phyloP scores from a whole-genome alignment of 495 filamentous ascomycete species.

The Trichoderma erinaceum region DNA sequence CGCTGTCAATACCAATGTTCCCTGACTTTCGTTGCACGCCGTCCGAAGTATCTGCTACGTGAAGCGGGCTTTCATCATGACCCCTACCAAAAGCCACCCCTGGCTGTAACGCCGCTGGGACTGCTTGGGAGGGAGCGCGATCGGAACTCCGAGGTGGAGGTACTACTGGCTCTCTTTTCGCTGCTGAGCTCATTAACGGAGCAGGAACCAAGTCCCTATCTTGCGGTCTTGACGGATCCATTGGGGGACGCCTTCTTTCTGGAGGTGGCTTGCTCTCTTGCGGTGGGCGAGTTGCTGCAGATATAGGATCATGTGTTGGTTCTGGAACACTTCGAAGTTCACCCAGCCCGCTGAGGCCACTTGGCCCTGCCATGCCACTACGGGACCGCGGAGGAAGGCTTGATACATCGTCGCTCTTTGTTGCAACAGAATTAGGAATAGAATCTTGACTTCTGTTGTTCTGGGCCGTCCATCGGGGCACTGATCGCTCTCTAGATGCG shows the following conservation, averaged over 20 bases:
- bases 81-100: neutral
- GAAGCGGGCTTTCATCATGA: conserved; percentile 12
- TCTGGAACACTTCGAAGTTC: conserved; percentile 25
- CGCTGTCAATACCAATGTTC: neutral
- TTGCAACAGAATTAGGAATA: conserved; percentile 36
- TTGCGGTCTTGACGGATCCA: conserved; percentile 42
- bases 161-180: conserved; percentile 38
- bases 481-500: conserved; percentile 35
- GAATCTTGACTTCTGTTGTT: conserved; percentile 54
- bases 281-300: neutral
- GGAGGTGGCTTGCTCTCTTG: conserved; percentile 33
- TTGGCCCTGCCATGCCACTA: conserved; percentile 36
- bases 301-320: neutral
- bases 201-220: conserved; percentile 47
- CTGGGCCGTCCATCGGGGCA: conserved; percentile 40
- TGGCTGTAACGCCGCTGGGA: conserved; percentile 18
- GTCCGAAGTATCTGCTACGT: neutral
- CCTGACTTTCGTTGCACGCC: neutral
- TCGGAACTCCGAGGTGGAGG: conserved; percentile 43
- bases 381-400: conserved; percentile 46
- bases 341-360: conserved; percentile 31
- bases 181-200: conserved; percentile 45
- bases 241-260: conserved; percentile 47
- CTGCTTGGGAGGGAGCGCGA: conserved; percentile 34
- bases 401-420: conserved; percentile 41